Base-by-base conservation (phyloP, 805 yeast species). In the Candida michaelii region DNA sequence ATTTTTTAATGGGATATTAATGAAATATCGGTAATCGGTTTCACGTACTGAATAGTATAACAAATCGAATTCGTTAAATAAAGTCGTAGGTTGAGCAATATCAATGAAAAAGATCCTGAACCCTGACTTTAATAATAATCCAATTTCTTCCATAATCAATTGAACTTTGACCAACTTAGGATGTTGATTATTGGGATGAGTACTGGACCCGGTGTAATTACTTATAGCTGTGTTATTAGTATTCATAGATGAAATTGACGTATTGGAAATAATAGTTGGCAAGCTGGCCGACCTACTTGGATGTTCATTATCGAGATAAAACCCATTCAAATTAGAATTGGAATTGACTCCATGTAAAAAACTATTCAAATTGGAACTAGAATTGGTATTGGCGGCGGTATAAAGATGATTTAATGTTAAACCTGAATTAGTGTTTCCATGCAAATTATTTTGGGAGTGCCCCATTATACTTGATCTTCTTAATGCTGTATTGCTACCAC, bases 91-190 rank as follows among this genome's bases (percentile, higher is more conserved):
- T 48, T 62, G 72, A 9, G 70, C 58, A 5, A 71, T 54, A 45
- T 76, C 79, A 30, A 76, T 59, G 51, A 70, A 74, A 33, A 56
- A 65, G 5, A 76, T 65, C 27, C 71, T 58, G 44, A 79, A 71
- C 2, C 82, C 80, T 0, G 76, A 66, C 54, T 80, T 82, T 17
- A 76, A 48, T 46, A 71, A 74, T 17, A 74, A 54, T 0, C 85
- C 85, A 3, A 74, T 67, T 48, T 81, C 86, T 47, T 79, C 83
- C 73, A 80, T 71, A 0, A 64, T 57, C 27, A 79, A 55, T 31
- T 71, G 71, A 9, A 76, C 62, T 41, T 62, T 62, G 16, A 39
- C 39, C 30, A 42, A 13, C 31, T 16, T 52, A 14, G 41, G 27
- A 21, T 48, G 50, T 13, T 44, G 42, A 16, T 39, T 32, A 11